These are phyloP conservation scores for Stromatinia cepivora DNA, from an alignment of 2,329 filamentous ascomycete genomes.

Conservation along the genomic window DNA sequence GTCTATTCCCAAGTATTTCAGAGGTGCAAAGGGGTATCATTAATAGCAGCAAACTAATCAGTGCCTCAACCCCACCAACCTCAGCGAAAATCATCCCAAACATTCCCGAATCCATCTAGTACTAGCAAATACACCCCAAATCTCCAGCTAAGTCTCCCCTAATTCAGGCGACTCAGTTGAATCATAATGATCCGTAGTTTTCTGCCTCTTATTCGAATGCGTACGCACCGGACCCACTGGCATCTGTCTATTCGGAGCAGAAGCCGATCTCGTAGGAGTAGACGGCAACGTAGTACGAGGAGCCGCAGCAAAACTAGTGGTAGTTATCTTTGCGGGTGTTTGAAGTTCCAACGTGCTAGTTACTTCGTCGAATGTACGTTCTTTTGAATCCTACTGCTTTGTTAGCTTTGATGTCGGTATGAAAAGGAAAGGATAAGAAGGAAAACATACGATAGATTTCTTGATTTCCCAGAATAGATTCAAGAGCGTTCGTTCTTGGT, in stretches of 20 bases:
- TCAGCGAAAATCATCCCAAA: not conserved
- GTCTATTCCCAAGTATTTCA: not conserved
- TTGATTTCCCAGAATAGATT: slow-evolving; percentile 14
- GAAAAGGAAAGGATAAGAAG: not conserved
- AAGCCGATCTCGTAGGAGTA: not conserved
- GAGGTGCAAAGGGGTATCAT: not conserved
- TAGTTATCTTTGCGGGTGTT: not conserved
- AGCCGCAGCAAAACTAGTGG: not conserved
- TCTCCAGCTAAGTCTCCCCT: not conserved
- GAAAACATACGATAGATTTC: not conserved
- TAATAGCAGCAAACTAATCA: not conserved
- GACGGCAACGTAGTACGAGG: not conserved
- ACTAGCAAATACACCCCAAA: not conserved
- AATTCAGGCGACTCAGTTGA: not conserved
- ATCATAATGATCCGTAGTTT: slow-evolving; percentile 1
- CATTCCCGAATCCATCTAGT: not conserved
- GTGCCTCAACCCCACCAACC: not conserved
- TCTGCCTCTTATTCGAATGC: not conserved
- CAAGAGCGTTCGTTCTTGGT: not conserved
- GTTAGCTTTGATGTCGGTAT: not conserved
- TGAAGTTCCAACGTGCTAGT: not conserved
- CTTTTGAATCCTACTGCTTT: not conserved
- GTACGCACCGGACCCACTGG: too few species aligned
- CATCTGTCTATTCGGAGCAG: not conserved
- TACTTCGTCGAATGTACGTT: not conserved